Evolutionary conservation across 2,329 filamentous ascomycete genomes (phyloP), one percentile per base, ranked within the genome.

Genomic region (Pseudopithomyces chartarum): DNA sequence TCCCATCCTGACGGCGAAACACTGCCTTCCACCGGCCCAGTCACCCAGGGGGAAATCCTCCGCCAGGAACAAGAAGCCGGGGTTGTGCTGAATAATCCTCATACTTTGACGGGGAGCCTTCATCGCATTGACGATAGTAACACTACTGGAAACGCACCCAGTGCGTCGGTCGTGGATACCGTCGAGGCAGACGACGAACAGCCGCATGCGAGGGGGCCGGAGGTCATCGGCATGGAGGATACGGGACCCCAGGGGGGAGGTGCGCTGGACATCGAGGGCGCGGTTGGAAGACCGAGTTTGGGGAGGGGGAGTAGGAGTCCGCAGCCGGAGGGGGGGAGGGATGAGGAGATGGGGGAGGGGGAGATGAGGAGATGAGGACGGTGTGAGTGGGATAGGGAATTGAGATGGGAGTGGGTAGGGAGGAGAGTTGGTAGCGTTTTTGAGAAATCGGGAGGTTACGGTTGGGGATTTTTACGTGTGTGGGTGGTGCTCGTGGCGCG

Each of bases 61-160:
- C 83, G 92, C n/a, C 90, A 95, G 76, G 92, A 96, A 74, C 92
- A 96, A 76, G 86, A 90, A 70, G 89, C 90, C 1, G 90, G 90
- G 36, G 86, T 94, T 15, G 88, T 94, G 6, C 89, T 91, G 22
- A 84, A 70, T 56, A 73, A 75, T 13, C 76, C 77, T 4, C 69
- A 73, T 52, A 65, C 64, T 7, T 56, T 74, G 19, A 68, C 60
- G 2, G 60, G 63, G n/a, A n/a, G n/a, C n/a, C n/a, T n/a, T n/a
- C n/a, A n/a, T n/a, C n/a, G n/a, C n/a, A n/a, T n/a, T n/a, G n/a
- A n/a, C n/a, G n/a, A n/a, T n/a, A n/a, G n/a, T n/a, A n/a, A n/a
- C n/a, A n/a, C n/a, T n/a, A n/a, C n/a, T n/a, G n/a, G n/a, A n/a
- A n/a, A n/a, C n/a, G n/a, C n/a, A n/a, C n/a, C n/a, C 23, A 82